Evolutionary conservation across 2,329 filamentous ascomycete genomes (phyloP).

Genomic region (Cladobotryum mycophilum): DNA sequence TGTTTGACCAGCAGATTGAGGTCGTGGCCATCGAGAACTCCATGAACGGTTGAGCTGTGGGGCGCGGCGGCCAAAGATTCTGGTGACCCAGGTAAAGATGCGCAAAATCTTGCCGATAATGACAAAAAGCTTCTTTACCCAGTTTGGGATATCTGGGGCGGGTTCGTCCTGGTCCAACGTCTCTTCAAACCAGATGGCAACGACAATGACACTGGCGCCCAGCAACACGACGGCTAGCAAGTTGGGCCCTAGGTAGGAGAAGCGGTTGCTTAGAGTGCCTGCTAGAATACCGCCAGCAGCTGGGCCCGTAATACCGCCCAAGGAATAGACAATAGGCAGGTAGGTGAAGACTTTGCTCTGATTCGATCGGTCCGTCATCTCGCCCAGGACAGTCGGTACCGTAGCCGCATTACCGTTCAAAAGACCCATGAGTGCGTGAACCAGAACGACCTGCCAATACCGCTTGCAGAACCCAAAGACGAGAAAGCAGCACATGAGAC

Average conservation of each 20-base stretch:
- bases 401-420: conserved; percentile 94
- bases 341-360: conserved; percentile 92
- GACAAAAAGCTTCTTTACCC: conserved; percentile 26
- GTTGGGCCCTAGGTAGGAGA: conserved; percentile 83
- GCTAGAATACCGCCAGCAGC: conserved; percentile 84
- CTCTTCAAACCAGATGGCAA: conserved; percentile 80
- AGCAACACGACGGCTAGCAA: conserved; percentile 69
- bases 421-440: conserved; percentile 85
- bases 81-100: conserved; percentile 18
- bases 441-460: conserved; percentile 76
- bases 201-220: conserved; percentile 62
- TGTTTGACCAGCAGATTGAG: conserved; percentile 14
- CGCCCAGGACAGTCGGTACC: conserved; percentile 87
- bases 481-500: conserved; percentile 74
- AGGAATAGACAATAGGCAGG: conserved; percentile 89
- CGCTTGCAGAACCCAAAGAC: conserved; percentile 80
- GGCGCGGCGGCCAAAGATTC: conserved; percentile 8
- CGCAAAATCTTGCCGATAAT: neutral
- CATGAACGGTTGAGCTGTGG: conserved; percentile 27
- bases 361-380: conserved; percentile 91
- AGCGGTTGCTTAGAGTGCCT: conserved; percentile 51
- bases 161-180: conserved; percentile 42
- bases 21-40: conserved; percentile 34
- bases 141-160: conserved; percentile 25
- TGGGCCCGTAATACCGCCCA: conserved; percentile 89